Base-by-base conservation (phyloP, 2,329 filamentous ascomycete species). In the Alternaria sp. region DNA sequence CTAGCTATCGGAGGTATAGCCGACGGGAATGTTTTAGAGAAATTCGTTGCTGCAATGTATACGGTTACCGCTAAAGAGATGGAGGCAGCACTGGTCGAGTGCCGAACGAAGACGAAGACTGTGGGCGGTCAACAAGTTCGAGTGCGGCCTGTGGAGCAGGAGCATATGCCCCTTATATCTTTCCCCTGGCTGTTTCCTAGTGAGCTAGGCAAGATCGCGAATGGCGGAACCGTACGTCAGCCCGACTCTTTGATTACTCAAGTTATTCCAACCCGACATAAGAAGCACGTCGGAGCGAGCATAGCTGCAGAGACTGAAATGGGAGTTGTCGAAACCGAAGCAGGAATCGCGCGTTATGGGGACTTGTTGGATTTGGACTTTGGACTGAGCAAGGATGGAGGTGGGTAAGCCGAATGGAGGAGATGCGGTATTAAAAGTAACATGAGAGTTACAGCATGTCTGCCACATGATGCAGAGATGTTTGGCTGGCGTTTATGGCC, bases 121-220 rank as follows among this genome's bases (percentile, higher is more conserved):
- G 78, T 78, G 7, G 82, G 75, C 16, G 81, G 79, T 2, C 65
- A 72, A 30, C 68, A 72, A n/a, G 69, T 81, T 7, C 78, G 77
- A 5, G 41, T 73, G 12, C 74, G 78, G 22, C 75, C 72, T 20
- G 79, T 80, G 71, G 79, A 78, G 11, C 71, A 82, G 2, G 81
- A 81, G 8, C 91, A 81, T 2, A 90, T 93, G 84, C 94, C 95
- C 0, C 81, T 98, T 8, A 95, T 97, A 69, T 95, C 90, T 60
- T 98, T 97, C 69, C 94, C 95, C 0, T 99, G 95, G 95, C 82
- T 98, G 2, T 96, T 98, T 65, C 84, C 88, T 12, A 84, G 85
- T 44, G 86, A 93, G 60, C 82, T 96, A 4, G 89, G 90, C 1
- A 84, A 84, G 48, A 88, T 96, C 68, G 91, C 90, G 1, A 87